phyloP scores from a whole-genome alignment of 163 green algal genomes.

The Botryococcus braunii region DNA sequence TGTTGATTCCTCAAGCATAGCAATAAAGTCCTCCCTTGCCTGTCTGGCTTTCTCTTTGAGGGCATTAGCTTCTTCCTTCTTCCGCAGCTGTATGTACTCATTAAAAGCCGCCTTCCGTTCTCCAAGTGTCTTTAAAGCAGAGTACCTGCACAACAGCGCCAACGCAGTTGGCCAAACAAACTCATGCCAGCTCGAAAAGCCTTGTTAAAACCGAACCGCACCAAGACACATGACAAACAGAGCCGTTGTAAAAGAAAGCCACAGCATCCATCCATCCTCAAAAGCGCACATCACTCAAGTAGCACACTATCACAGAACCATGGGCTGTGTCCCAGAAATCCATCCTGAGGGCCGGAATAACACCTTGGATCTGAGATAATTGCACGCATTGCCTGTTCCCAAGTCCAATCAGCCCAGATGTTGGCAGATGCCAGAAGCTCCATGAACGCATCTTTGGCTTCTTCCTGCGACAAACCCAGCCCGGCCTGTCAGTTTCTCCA shows the following conservation, averaged over 20 bases:
- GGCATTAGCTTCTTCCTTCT: slow-evolving; percentile 46
- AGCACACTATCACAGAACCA: too few species aligned
- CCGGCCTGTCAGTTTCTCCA: too few species aligned
- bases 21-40: slow-evolving; percentile 41
- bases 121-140: slow-evolving; percentile 62
- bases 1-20: slow-evolving; percentile 40
- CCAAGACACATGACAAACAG: too few species aligned
- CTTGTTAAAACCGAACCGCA: too few species aligned
- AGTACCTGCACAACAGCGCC: slow-evolving; percentile 51
- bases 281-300: too few species aligned
- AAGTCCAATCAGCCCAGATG: slow-evolving; percentile 45
- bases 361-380: slow-evolving; percentile 50
- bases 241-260: too few species aligned
- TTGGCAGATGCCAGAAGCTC: slow-evolving; percentile 54
- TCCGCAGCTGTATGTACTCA: slow-evolving; percentile 62
- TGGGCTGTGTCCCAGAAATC: neutral
- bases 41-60: too few species aligned
- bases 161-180: too few species aligned
- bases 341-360: neutral
- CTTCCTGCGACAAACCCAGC: too few species aligned
- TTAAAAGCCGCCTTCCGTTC: slow-evolving; percentile 81
- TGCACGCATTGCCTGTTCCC: slow-evolving; percentile 60
- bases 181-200: neutral
- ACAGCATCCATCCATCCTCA: too few species aligned
- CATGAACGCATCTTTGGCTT: slow-evolving; percentile 80